phyloP scores from a whole-genome alignment of 805 yeast genomes.

The Ogataea degrootiae region DNA sequence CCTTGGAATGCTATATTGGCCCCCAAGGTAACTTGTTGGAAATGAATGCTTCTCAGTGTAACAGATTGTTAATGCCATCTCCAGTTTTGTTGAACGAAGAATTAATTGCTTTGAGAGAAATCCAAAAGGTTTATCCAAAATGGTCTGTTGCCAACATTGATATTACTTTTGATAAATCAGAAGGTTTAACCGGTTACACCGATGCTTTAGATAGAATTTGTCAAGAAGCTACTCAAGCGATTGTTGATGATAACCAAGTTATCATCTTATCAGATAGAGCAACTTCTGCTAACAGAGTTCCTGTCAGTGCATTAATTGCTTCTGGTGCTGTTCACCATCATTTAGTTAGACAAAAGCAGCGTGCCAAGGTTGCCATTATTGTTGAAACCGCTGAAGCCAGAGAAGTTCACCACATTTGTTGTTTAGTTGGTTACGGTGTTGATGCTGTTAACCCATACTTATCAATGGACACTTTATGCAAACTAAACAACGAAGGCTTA shows the following conservation, averaged over 20 bases:
- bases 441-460: conserved; percentile 94
- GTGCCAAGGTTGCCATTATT: conserved; percentile 88
- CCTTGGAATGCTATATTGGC: conserved; percentile 93
- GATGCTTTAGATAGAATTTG: conserved; percentile 83
- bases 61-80: conserved; percentile 74
- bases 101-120: conserved; percentile 67
- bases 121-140: conserved; percentile 70
- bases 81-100: conserved; percentile 78
- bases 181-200: conserved; percentile 83
- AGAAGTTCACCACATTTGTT: conserved; percentile 95
- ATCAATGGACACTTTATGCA: conserved; percentile 82
- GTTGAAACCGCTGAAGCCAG: conserved; percentile 96
- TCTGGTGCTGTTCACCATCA: conserved; percentile 96
- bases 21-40: conserved; percentile 97
- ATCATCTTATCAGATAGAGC: conserved; percentile 72
- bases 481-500: conserved; percentile 78
- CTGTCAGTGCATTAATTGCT: conserved; percentile 88
- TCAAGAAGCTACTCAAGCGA: conserved; percentile 79
- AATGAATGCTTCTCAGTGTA: conserved; percentile 88
- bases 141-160: conserved; percentile 85
- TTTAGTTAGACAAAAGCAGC: conserved; percentile 90
- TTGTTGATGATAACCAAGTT: conserved; percentile 68
- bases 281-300: conserved; percentile 56
- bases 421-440: conserved; percentile 93
- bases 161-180: conserved; percentile 78